Evolutionary conservation across 1,284 basidiomycete species (phyloP).

Genomic region (Agroathelia rolfsii): DNA sequence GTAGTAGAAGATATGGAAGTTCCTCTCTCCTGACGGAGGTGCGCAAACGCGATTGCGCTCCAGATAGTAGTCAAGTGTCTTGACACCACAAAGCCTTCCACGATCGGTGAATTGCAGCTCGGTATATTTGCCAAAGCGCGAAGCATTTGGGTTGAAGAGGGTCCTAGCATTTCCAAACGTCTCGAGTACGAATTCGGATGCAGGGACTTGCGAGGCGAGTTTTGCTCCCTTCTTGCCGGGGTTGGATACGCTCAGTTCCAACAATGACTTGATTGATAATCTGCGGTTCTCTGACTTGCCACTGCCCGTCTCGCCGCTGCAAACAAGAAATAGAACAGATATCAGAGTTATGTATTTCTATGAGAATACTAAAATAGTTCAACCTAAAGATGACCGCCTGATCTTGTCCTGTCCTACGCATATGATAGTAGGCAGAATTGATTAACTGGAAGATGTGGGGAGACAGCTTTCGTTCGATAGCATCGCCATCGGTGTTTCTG

Average conservation of each 20-base stretch:
- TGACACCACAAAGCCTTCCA: constrained; percentile 82
- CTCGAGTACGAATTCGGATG: constrained; percentile 92
- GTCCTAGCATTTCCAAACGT: constrained; percentile 87
- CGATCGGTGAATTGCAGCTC: constrained; percentile 91
- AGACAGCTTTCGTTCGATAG: constrained; percentile 46
- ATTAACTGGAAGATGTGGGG: constrained; percentile 87
- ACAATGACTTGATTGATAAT: constrained; percentile 82
- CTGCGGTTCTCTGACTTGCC: constrained; percentile 90
- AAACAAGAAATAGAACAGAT: constrained; percentile 3
- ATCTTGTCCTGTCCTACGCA: constrained; percentile 89
- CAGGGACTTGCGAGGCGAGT: constrained; percentile 77
- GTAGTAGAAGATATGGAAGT: constrained; percentile 97
- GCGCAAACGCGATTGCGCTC: constrained; percentile 80
- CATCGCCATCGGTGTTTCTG: no score
- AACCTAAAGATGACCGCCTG: constrained; percentile 84
- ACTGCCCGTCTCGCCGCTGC: constrained; percentile 84
- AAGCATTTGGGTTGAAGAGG: constrained; percentile 85
- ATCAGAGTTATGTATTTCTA: not conserved
- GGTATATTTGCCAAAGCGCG: constrained; percentile 87
- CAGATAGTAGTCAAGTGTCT: constrained; percentile 95
- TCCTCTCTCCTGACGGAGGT: constrained; percentile 79
- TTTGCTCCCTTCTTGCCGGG: constrained; percentile 94
- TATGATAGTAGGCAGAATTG: constrained; percentile 92
- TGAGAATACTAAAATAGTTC: constrained; percentile 19
- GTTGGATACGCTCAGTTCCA: constrained; percentile 80